These are phyloP conservation scores for Excoecaria cochinchinensis DNA, from an alignment of 345 rosid species.

Conservation along the genomic window DNA sequence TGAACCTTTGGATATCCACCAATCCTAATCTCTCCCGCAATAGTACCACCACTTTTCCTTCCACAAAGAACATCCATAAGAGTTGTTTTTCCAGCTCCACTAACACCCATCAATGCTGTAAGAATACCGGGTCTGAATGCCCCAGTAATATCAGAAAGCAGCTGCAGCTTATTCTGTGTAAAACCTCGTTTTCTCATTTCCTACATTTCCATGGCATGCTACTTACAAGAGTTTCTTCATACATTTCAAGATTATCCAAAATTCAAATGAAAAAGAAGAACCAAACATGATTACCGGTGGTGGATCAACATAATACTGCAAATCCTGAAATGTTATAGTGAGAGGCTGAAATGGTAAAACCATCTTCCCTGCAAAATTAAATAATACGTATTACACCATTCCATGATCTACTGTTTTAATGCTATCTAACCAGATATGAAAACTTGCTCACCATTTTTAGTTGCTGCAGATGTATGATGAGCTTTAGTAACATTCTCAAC, in stretches of 20 bases:
- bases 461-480: slow-evolving; percentile 7
- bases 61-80: slow-evolving; percentile 83
- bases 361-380: slow-evolving; percentile 48
- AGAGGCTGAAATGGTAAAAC: slow-evolving; percentile 64
- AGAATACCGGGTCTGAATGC: slow-evolving; percentile 74
- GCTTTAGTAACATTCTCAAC: not conserved
- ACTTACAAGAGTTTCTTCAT: not conserved
- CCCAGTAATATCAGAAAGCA: slow-evolving; percentile 63
- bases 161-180: slow-evolving; percentile 47
- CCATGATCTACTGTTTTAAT: not conserved
- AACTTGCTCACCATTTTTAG: slow-evolving; percentile 28
- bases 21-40: slow-evolving; percentile 68
- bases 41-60: slow-evolving; percentile 72
- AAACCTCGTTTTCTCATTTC: slow-evolving; percentile 54
- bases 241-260: not conserved
- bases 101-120: slow-evolving; percentile 81
- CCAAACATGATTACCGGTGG: slow-evolving; percentile 47
- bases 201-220: slow-evolving; percentile 25
- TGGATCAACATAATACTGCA: slow-evolving; percentile 56
- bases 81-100: slow-evolving; percentile 92
- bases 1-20: slow-evolving; percentile 72
- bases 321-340: slow-evolving; percentile 52
- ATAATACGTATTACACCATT: not conserved
- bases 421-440: not conserved
- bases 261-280: not conserved